phyloP scores from a whole-genome alignment of 2,329 filamentous ascomycete species.

The Polytolypa hystricis region DNA sequence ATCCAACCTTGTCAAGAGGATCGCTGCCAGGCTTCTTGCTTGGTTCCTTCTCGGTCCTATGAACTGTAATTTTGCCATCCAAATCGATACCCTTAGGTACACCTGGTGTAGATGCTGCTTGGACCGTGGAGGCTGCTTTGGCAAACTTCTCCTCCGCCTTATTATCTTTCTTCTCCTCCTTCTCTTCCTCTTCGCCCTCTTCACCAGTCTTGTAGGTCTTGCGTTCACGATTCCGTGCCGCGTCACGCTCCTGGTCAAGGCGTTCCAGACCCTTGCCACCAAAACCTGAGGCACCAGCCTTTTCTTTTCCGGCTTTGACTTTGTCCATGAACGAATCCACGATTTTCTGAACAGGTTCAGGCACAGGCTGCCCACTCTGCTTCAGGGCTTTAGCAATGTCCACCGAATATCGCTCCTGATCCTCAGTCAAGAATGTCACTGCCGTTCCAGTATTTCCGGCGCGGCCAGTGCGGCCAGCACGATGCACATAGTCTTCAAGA shows the following conservation, averaged over 20 bases:
- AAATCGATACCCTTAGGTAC: conserved; percentile 49
- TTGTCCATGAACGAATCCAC: conserved; percentile 69
- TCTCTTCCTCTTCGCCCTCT: conserved; percentile 62
- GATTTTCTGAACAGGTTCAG: conserved; percentile 53
- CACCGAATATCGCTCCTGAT: conserved; percentile 81
- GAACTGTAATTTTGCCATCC: conserved; percentile 61
- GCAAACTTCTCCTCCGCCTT: conserved; percentile 46
- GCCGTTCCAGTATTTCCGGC: conserved; percentile 91
- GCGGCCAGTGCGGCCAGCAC: conserved; percentile 83
- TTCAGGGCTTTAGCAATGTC: conserved; percentile 87
- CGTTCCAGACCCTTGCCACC: conserved; percentile 89
- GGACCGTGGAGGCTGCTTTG: conserved; percentile 54
- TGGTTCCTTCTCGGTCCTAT: conserved; percentile 52
- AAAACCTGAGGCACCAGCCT: conserved; percentile 72
- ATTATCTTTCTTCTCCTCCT: conserved; percentile 56
- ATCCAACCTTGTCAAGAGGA: conserved; percentile 73
- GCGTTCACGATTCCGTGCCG: conserved; percentile 72
- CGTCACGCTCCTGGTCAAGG: conserved; percentile 82
- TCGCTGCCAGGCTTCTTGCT: conserved; percentile 35
- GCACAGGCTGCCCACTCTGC: conserved; percentile 76
- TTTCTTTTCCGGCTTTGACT: conserved; percentile 84
- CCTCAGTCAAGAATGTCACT: conserved; percentile 83
- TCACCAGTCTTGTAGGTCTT: conserved; percentile 86
- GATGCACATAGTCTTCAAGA: conserved; percentile 91
- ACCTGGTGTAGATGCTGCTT: conserved; percentile 43